These are phyloP conservation scores for Lachnellula suecica DNA, from an alignment of 2,329 filamentous ascomycete species.

Conservation along the genomic window DNA sequence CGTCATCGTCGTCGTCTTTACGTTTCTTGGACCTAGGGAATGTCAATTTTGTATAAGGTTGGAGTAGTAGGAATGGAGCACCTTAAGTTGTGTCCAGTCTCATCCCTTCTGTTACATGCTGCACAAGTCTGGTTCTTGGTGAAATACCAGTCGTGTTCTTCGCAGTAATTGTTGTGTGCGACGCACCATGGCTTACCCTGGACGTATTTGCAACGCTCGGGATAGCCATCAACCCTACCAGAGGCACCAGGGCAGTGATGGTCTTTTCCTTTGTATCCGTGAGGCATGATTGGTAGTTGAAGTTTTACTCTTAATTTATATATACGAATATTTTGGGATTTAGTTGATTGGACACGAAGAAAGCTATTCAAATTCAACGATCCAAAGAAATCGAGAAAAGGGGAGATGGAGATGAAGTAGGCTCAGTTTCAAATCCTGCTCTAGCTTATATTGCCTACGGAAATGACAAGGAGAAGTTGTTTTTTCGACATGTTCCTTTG, in stretches of 20 bases:
- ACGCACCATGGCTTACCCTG: neutral
- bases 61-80: neutral
- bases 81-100: no score
- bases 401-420: neutral
- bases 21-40: neutral
- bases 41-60: neutral
- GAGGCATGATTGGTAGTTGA: constrained; percentile 3
- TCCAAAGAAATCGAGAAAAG: neutral
- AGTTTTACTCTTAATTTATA: neutral
- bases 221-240: neutral
- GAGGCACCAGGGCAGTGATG: constrained; percentile 4
- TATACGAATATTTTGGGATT: neutral
- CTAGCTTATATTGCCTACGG: neutral
- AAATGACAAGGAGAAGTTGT: neutral
- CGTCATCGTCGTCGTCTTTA: neutral
- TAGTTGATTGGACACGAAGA: neutral
- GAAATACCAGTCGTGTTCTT: neutral
- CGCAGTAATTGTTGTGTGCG: constrained; percentile 1
- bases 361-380: neutral
- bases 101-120: neutral
- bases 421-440: neutral
- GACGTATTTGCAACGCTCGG: neutral
- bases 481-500: no score
- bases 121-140: neutral
- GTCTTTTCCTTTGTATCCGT: neutral